Evolutionary conservation across 345 rosid species (phyloP).

Genomic region (Excoecaria cochinchinensis): DNA sequence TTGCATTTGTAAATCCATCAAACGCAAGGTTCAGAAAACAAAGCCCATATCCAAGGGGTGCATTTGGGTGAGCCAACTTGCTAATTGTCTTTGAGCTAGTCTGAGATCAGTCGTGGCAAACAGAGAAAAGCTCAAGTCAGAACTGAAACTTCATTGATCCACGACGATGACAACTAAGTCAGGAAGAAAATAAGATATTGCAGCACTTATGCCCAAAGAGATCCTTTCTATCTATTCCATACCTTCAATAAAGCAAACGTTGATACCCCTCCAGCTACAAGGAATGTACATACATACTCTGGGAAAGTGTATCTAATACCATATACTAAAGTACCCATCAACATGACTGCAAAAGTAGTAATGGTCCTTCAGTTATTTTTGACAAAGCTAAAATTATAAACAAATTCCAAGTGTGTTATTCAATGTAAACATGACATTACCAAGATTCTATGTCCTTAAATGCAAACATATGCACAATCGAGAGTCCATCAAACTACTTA

Average conservation of each 20-base stretch:
- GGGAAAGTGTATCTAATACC: constrained; percentile 80
- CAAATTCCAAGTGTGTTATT: not conserved
- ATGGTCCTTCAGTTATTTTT: constrained; percentile 9
- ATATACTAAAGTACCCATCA: constrained; percentile 88
- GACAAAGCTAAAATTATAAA: not conserved
- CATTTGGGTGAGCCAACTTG: constrained; percentile 94
- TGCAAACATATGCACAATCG: not conserved
- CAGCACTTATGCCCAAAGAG: not conserved
- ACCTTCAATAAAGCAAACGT: constrained; percentile 88
- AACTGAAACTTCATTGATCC: not conserved
- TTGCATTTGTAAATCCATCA: constrained; percentile 98
- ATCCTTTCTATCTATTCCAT: not conserved
- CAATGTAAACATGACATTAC: not conserved
- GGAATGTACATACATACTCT: constrained; percentile 73
- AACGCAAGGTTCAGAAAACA: constrained; percentile 92
- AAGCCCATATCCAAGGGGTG: constrained; percentile 90
- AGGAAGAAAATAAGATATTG: not conserved
- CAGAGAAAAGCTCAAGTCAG: constrained; percentile 7
- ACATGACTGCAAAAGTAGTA: constrained; percentile 63
- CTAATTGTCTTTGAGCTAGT: constrained; percentile 91
- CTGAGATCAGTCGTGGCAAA: constrained; percentile 39
- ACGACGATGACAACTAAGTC: not conserved
- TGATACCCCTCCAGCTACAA: constrained; percentile 95
- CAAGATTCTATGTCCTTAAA: not conserved
- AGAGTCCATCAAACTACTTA: not conserved